Base-by-base conservation (phyloP, 495 filamentous ascomycete species). In the Tuber aestivum region DNA sequence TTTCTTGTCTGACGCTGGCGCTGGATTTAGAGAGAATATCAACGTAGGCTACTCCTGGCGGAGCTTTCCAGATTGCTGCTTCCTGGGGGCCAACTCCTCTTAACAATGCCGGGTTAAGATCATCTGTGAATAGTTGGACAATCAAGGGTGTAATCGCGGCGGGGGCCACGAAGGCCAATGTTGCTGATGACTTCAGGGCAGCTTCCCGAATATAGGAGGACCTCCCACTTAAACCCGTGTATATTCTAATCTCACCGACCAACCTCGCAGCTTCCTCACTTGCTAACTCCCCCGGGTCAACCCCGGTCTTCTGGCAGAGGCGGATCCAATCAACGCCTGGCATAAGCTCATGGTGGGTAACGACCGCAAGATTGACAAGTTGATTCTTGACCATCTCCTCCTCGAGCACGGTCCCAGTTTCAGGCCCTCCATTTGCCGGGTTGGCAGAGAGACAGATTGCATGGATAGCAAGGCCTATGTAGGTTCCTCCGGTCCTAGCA, bases 91-190 rank as follows among this genome's bases (percentile, higher is more conserved):
- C 93, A 74, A 97, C 88, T 27, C 87, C 86, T 1, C 88, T 86
- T 7, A 95, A 85, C 73, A 91, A 90, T 18, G 85, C 81, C 2
- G 89, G 87, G 72, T 92, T 86, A 27, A 99, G 84, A 81, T 97
- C 92, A 23, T 88, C 79, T 65, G 86, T 86, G 42, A 98, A 90
- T 74, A 94, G 89, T 56, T 88, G 83, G 9, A 97, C 89, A 37
- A 99, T 87, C 14, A 89, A 88, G 3, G 93, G 90, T 21, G 92
- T 91, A 84, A 97, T 91, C 21, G 86, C 85, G 69, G 94, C 93
- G 3, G 95, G 95, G 7, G 95, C 92, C 38, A 99, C 93, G 77
- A 99, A 99, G 8, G 93, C 94, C 71, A 99, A 86, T 74, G 97
- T 96, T 50, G 94, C 93, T 5, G 93, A 91, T 3, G 94, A 92